A percentile compares a stretch with the other conserved stretches of the same genome.
These are phyloP conservation scores for Gastroboletus turbinatus DNA, from an alignment of 1,284 basidiomycete genomes.

Conservation along the genomic window DNA sequence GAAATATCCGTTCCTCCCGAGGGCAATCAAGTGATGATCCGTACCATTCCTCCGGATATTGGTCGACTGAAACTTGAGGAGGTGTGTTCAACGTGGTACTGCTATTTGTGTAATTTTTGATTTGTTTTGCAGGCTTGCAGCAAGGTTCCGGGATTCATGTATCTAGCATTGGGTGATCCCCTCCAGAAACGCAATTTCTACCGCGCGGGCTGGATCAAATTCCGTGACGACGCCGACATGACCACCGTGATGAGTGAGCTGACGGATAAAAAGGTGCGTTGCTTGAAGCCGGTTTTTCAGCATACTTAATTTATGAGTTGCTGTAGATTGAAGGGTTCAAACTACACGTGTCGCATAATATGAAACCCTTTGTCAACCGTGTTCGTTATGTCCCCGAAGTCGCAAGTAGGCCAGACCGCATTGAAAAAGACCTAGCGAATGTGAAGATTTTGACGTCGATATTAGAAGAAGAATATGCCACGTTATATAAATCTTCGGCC, in stretches of 20 bases:
- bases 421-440: slow-evolving; percentile 76
- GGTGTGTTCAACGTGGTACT: slow-evolving; percentile 45
- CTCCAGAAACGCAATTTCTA: slow-evolving; percentile 88
- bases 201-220: slow-evolving; percentile 89
- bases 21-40: slow-evolving; percentile 89
- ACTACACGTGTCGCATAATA: slow-evolving; percentile 83
- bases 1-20: slow-evolving; percentile 76
- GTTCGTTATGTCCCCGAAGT: slow-evolving; percentile 80
- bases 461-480: slow-evolving; percentile 68
- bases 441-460: slow-evolving; percentile 67
- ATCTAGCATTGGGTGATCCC: slow-evolving; percentile 88
- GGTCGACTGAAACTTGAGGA: slow-evolving; percentile 85
- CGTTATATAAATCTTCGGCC: slow-evolving; percentile 44
- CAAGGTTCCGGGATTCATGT: slow-evolving; percentile 67
- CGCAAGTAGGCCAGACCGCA: slow-evolving; percentile 73
- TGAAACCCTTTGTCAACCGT: slow-evolving; percentile 74
- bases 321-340: slow-evolving; percentile 89
- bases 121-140: slow-evolving; percentile 52
- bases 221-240: slow-evolving; percentile 83
- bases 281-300: not conserved
- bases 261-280: slow-evolving; percentile 77
- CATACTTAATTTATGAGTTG: slow-evolving; percentile 10
- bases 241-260: slow-evolving; percentile 66
- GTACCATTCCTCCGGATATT: slow-evolving; percentile 90
- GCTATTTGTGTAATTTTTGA: slow-evolving; percentile 5